Conservation (phyloP, 148 eudicot genomes). For the Dianthus caryophyllus region DNA sequence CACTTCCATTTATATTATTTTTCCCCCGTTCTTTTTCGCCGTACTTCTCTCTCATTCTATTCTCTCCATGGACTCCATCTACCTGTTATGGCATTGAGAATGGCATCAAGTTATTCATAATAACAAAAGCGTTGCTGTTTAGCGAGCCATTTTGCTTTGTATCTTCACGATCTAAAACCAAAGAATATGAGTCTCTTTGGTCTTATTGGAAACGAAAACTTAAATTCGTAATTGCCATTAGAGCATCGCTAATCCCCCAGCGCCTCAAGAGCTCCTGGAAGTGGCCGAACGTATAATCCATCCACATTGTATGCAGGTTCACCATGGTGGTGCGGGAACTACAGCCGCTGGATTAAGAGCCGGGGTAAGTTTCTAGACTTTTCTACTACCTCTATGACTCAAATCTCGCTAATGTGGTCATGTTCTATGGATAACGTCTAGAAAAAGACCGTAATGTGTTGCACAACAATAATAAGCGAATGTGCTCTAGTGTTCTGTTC, state of each 20-base stretch:
- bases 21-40: too few relatives aligned
- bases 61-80: too few relatives aligned
- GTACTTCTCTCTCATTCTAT: too few relatives aligned
- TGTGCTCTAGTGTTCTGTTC: background rate
- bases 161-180: background rate
- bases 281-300: background rate
- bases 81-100: too few relatives aligned
- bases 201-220: background rate
- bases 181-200: background rate
- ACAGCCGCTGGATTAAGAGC: conserved; percentile 93
- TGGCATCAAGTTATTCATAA: background rate
- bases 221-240: background rate
- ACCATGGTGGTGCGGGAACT: conserved; percentile 98
- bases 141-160: background rate
- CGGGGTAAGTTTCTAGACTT: conserved; percentile 49
- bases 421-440: background rate
- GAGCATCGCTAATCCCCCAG: too few relatives aligned
- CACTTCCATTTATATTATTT: background rate
- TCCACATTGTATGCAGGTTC: conserved; percentile 40
- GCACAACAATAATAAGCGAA: background rate
- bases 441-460: background rate
- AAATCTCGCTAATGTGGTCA: background rate
- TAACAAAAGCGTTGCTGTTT: background rate
- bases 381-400: background rate
- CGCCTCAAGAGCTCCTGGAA: background rate